Base-by-base conservation (phyloP, 495 filamentous ascomycete genomes). In the Aspergillus sclerotiicarbonarius region DNA sequence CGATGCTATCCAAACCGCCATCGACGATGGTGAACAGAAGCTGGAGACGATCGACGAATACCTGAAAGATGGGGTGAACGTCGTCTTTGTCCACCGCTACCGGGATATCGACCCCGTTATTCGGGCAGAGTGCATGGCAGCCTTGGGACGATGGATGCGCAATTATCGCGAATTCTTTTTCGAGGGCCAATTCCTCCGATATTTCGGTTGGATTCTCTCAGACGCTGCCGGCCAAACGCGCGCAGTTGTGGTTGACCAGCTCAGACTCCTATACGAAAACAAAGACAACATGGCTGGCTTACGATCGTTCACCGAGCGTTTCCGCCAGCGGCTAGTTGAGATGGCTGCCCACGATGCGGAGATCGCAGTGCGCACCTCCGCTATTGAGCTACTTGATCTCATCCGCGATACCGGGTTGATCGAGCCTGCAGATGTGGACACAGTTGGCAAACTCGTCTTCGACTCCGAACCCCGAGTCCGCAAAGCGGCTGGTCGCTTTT, bases 131-230 rank as follows among this genome's bases (percentile, higher is more conserved):
- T 96, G 91, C 65, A 83, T 96, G 45, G 82, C 86, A 51, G 90
- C 90, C 8, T 79, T 98, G 20, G 90, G 91, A 37, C 80, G 83
- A 31, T 98, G 94, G 94, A 91, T 98, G 63, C 80, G 82, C 60
- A 84, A 80, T 15, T 84, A 94, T 37, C 89, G 91, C 7, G 89
- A 92, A 41, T 78, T 88, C 50, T 98, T 96, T 75, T 90, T 96
- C 69, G 87, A 96, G 56, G 88, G 88, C 4, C 78, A 84, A 58
- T 95, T 96, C 67, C 77, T 98, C 43, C 89, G 94, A 32, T 98
- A 98, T 64, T 78, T 98, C 10, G 94, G 94, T 39, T 98, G 94
- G 93, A 85, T 94, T 57, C 80, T 98, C 21, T 92, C 92, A 3
- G 94, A 98, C 69, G 73, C 82, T 1, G 76, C 83, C 39, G 74